Evolutionary conservation across 2,329 filamentous ascomycete genomes (phyloP).

Genomic region (Hyphodiscus sp.): DNA sequence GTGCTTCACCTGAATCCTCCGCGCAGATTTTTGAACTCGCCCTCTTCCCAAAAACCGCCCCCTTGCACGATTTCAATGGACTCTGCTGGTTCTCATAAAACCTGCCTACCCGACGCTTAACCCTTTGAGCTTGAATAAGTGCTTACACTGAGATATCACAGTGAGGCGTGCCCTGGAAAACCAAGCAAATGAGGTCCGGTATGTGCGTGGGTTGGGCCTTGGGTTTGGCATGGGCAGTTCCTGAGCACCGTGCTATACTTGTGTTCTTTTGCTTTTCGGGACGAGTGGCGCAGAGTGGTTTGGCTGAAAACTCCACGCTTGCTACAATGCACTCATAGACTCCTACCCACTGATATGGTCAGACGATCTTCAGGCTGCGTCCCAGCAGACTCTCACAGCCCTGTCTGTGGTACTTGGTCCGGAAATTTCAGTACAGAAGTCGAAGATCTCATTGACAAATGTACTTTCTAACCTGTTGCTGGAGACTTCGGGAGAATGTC

Average conservation of each 20-base stretch:
- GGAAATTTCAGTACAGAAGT: neutral
- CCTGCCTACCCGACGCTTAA: too few relatives aligned
- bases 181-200: conserved; percentile 19
- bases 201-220: conserved; percentile 17
- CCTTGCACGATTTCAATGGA: too few relatives aligned
- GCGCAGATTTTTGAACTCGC: too few relatives aligned
- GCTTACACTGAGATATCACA: too few relatives aligned
- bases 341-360: neutral
- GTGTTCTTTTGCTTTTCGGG: neutral
- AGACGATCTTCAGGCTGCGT: neutral
- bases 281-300: neutral
- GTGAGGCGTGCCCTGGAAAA: conserved; percentile 42
- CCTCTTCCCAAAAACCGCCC: too few relatives aligned
- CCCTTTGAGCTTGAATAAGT: too few relatives aligned
- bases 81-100: too few relatives aligned
- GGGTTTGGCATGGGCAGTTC: conserved; percentile 2
- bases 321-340: neutral
- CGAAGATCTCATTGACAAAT: neutral
- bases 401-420: neutral
- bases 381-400: neutral
- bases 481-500: too few relatives aligned
- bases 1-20: too few relatives aligned
- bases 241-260: neutral
- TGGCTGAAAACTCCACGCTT: neutral
- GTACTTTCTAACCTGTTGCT: too few relatives aligned